Evolutionary conservation across 2,329 filamentous ascomycete genomes (phyloP), one percentile per base, ranked within the genome.

Genomic region (Claviceps cyperi): DNA sequence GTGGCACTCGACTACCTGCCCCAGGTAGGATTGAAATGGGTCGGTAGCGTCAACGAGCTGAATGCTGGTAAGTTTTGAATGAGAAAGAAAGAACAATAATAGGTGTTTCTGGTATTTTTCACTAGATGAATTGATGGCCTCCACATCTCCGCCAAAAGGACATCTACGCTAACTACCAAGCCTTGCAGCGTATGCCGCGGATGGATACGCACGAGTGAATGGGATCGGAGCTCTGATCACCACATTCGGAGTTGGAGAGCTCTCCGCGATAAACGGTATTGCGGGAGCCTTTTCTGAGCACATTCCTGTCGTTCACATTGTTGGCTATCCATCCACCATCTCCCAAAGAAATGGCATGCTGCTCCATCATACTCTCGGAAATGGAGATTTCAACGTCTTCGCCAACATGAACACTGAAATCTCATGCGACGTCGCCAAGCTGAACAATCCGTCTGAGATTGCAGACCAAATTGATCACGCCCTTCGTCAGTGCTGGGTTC

Each of bases 361-460:
- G 36, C 66, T 75, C 35, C 81, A 86, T 58, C 84, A 87, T 64
- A 86, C 83, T 0, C 76, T 87, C 1, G 81, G 80, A 50, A 85
- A 86, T 57, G 83, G 87, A 52, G 83, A 94, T 67, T 94, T 86
- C 66, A 81, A 84, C 53, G 85, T 88, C 50, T 94, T 94, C 64
- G 75, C 80, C 57, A 78, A 86, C 60, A 94, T 94, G 83, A 85
- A 75, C 62, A 71, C 75, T 45, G 66, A 79, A 47, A 80, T 94
- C 57, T 86, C 86, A 1, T 84, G 81, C 62, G 78, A 80, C 21
- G 73, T 85, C 39, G 80, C 83, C 49, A 81, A 83, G 58, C 73
- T 94, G 51, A 82, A 80, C 61, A 76, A 86, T 54, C 78, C 83
- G 1, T 66, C 74, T 52, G 82, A 86, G 56, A 84, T 85, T 41